Evolutionary conservation across 129 eudicot species (phyloP).

Genomic region (Sambucus nigra): DNA sequence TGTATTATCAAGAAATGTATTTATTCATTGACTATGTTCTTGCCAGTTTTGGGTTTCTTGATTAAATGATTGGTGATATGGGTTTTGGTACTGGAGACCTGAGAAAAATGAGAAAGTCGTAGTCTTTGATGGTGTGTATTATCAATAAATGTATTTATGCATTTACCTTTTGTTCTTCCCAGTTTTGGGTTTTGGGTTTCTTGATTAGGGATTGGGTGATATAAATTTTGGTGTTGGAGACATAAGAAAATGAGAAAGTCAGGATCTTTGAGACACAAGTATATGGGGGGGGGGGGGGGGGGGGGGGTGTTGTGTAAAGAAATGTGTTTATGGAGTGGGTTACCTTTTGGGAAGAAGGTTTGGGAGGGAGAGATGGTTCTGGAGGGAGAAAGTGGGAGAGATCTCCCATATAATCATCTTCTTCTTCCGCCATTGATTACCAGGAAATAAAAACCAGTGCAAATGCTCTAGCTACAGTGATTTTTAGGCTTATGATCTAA

Average conservation of each 20-base stretch:
- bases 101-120: too few relatives aligned
- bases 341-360: constrained; percentile 38
- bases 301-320: not conserved
- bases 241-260: constrained; percentile 23
- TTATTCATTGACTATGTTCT: too few relatives aligned
- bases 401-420: constrained; percentile 96
- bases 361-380: constrained; percentile 25
- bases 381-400: constrained; percentile 65
- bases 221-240: constrained; percentile 12
- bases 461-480: too few relatives aligned
- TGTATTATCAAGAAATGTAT: too few relatives aligned
- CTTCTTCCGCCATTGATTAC: constrained; percentile 50
- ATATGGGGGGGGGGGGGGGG: not conserved
- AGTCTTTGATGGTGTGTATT: too few relatives aligned
- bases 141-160: too few relatives aligned
- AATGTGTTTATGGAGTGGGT: constrained; percentile 5
- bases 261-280: not conserved
- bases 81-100: too few relatives aligned
- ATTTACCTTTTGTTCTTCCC: constrained; percentile 87
- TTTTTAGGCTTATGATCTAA: too few relatives aligned
- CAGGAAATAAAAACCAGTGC: too few relatives aligned
- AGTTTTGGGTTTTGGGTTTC: constrained; percentile 36
- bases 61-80: too few relatives aligned
- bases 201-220: constrained; percentile 22
- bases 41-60: too few relatives aligned